Evolutionary conservation across 1,139 yeast species (phyloP).

Genomic region (Dujonia santamariae): DNA sequence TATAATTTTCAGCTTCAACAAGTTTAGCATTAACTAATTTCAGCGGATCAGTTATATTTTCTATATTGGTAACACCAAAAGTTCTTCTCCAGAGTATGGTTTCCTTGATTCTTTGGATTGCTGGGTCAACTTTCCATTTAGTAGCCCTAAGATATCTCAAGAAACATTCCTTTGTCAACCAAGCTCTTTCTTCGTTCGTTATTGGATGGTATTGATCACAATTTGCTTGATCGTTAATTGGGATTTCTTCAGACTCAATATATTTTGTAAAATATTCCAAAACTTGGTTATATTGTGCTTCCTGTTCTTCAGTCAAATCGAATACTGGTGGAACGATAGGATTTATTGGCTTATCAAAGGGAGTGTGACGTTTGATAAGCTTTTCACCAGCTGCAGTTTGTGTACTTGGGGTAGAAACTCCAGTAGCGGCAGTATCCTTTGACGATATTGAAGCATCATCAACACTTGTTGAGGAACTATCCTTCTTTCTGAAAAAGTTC

Average conservation of each 20-base stretch:
- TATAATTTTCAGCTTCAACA: slow-evolving; percentile 68
- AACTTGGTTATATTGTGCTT: slow-evolving; percentile 25
- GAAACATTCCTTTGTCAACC: slow-evolving; percentile 90
- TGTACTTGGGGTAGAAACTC: slow-evolving; percentile 8
- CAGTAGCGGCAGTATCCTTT: slow-evolving; percentile 13
- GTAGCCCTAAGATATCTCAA: slow-evolving; percentile 86
- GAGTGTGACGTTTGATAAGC: slow-evolving; percentile 33
- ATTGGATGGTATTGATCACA: slow-evolving; percentile 17
- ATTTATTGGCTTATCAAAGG: slow-evolving; percentile 40
- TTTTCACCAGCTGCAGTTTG: slow-evolving; percentile 6
- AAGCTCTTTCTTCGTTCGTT: slow-evolving; percentile 65
- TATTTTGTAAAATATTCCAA: slow-evolving; percentile 22
- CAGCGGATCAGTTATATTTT: slow-evolving; percentile 35
- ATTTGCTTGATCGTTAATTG: slow-evolving; percentile 16
- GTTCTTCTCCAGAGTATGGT: slow-evolving; percentile 90
- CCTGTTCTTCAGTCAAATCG: slow-evolving; percentile 27
- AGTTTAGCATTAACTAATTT: slow-evolving; percentile 57
- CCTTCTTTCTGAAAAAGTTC: slow-evolving; percentile 20
- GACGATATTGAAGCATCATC: slow-evolving; percentile 16
- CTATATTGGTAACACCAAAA: slow-evolving; percentile 72
- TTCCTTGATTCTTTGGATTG: slow-evolving; percentile 68
- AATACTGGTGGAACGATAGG: slow-evolving; percentile 30
- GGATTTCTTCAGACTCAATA: slow-evolving; percentile 17
- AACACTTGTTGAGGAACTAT: slow-evolving; percentile 10
- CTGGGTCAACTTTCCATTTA: slow-evolving; percentile 75